These are phyloP conservation scores for Talaromyces sp. DNA, from an alignment of 2,329 filamentous ascomycete species.

Conservation along the genomic window DNA sequence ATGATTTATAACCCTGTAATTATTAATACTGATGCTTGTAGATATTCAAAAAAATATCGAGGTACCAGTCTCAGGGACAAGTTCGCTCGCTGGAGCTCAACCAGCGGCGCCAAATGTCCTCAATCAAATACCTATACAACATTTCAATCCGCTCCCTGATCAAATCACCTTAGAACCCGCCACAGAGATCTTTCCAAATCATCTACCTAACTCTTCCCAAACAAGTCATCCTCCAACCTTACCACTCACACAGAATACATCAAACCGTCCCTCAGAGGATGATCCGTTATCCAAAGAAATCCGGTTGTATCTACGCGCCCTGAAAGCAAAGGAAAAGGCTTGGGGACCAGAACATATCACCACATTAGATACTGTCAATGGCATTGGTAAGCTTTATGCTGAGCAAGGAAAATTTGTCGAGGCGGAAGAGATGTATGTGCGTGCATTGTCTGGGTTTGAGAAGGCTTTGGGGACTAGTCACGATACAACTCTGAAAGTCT, in stretches of 20 bases:
- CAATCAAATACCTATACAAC: background rate
- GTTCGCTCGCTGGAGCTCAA: background rate
- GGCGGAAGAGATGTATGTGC: background rate
- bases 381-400: slow-evolving; percentile 25
- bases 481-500: background rate
- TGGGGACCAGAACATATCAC: slow-evolving; percentile 1
- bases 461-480: slow-evolving; percentile 18
- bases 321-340: slow-evolving; percentile 1
- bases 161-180: background rate
- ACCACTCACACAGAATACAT: background rate
- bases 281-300: background rate
- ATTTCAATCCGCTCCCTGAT: background rate
- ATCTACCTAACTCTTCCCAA: background rate
- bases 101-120: no score
- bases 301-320: background rate
- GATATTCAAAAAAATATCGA: background rate
- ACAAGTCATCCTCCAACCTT: background rate
- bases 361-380: slow-evolving; percentile 20
- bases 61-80: background rate
- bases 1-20: background rate
- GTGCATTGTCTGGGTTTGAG: slow-evolving; percentile 12
- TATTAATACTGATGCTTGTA: background rate
- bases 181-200: background rate
- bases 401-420: slow-evolving; percentile 11
- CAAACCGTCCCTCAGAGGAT: background rate